phyloP scores from a whole-genome alignment of 2,329 filamentous ascomycete species.

The Grosmannia penicillata region DNA sequence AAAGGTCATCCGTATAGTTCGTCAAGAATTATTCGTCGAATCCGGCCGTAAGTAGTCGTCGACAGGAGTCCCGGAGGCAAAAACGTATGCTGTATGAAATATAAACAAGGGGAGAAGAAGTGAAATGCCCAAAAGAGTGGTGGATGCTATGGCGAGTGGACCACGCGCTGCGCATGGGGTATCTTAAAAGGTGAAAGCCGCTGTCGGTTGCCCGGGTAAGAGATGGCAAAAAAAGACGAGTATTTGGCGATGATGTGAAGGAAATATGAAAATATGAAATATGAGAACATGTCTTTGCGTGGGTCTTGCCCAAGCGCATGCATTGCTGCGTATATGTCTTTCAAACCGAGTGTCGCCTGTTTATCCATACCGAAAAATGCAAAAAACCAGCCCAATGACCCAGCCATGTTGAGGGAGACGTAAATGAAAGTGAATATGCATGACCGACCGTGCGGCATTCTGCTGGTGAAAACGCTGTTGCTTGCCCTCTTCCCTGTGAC shows the following conservation, averaged over 20 bases:
- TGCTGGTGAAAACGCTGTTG: conserved; percentile 17
- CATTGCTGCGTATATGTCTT: conserved; percentile 11
- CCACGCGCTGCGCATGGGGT: conserved; percentile 7
- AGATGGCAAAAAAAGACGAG: conserved; percentile 15
- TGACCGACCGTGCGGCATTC: conserved; percentile 35
- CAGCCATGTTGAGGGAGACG: conserved; percentile 37
- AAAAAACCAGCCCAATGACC: conserved; percentile 35
- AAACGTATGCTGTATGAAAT: conserved; percentile 14
- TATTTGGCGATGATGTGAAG: too few species aligned
- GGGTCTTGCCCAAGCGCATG: conserved; percentile 8
- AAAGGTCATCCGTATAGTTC: conserved; percentile 1
- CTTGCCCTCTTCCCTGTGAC: conserved; percentile 15
- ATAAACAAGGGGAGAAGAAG: conserved; percentile 12
- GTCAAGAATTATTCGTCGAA: conserved; percentile 6
- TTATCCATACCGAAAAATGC: conserved; percentile 38
- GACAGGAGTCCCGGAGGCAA: background rate
- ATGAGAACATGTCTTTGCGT: conserved; percentile 4
- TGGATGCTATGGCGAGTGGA: too few species aligned
- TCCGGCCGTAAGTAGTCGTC: conserved; percentile 7
- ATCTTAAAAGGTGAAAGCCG: conserved; percentile 12
- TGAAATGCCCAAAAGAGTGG: conserved; percentile 4
- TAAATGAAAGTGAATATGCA: conserved; percentile 15
- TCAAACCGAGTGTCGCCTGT: conserved; percentile 27
- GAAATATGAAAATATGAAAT: conserved; percentile 5
- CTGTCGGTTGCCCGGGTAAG: conserved; percentile 7